These are phyloP conservation scores for Epichloe glyceriae DNA, from an alignment of 2,329 filamentous ascomycete species.

Conservation along the genomic window DNA sequence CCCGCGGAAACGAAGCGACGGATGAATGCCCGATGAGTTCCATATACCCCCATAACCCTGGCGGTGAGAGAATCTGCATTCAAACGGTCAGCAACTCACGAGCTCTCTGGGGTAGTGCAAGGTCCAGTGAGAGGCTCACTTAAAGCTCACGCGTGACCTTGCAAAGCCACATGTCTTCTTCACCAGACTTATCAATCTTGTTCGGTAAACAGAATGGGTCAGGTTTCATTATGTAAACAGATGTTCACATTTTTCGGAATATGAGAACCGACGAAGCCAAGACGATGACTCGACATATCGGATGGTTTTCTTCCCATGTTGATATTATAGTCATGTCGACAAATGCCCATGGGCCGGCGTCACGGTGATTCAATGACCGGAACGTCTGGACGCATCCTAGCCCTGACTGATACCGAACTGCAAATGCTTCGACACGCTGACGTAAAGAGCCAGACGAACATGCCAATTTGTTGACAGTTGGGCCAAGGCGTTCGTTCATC, in stretches of 20 bases:
- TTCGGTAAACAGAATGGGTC: neutral
- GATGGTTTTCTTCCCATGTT: neutral
- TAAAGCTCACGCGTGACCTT: conserved; percentile 1
- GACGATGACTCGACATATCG: neutral
- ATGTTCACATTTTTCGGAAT: no score
- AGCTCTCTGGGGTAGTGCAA: neutral
- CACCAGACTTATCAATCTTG: neutral
- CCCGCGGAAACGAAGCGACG: no score
- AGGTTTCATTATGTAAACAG: neutral
- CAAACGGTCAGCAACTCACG: neutral
- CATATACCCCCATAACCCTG: neutral
- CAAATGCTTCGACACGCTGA: neutral
- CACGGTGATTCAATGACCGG: neutral
- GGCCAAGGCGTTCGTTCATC: no score
- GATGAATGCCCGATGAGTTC: neutral
- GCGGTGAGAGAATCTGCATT: neutral
- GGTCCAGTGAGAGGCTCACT: neutral
- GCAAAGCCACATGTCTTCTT: neutral
- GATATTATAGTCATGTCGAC: neutral
- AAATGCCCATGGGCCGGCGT: neutral
- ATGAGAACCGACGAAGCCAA: neutral
- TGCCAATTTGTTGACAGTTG: neutral
- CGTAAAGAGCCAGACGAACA: neutral
- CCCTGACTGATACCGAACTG: neutral
- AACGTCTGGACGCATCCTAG: neutral